Conservation (phyloP, 2,329 filamentous ascomycete genomes). For the Diaporthe ilicicola region DNA sequence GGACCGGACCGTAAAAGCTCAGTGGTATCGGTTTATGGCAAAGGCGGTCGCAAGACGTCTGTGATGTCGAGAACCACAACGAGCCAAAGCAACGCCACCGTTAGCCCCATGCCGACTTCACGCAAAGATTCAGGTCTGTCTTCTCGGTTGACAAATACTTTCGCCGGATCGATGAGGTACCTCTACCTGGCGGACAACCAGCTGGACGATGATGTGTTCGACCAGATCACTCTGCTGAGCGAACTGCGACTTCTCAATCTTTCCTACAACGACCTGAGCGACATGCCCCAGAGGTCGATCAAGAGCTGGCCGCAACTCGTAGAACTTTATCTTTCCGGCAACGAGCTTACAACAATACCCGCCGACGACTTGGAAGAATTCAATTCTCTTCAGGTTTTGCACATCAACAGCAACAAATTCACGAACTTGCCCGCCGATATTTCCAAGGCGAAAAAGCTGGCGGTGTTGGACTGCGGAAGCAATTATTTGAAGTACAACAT, state of each 20-base stretch:
- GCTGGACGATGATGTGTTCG: slow-evolving; percentile 93
- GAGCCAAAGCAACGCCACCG: slow-evolving; percentile 51
- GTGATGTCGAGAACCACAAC: slow-evolving; percentile 73
- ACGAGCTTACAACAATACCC: slow-evolving; percentile 89
- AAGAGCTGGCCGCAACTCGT: slow-evolving; percentile 89
- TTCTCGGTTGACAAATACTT: slow-evolving; percentile 82
- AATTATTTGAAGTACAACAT: slow-evolving; percentile 98
- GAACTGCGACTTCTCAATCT: slow-evolving; percentile 91
- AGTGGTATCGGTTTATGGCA: slow-evolving; percentile 80
- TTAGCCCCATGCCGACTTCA: slow-evolving; percentile 59
- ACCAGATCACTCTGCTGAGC: slow-evolving; percentile 82
- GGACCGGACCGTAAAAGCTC: slow-evolving; percentile 79
- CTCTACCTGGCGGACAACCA: slow-evolving; percentile 93
- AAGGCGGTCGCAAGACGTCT: slow-evolving; percentile 85
- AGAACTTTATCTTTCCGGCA: slow-evolving; percentile 94
- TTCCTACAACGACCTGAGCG: slow-evolving; percentile 93
- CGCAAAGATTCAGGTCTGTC: slow-evolving; percentile 93
- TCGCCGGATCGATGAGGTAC: slow-evolving; percentile 84
- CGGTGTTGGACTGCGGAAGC: slow-evolving; percentile 92
- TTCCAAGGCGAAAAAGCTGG: slow-evolving; percentile 90
- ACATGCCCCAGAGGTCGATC: slow-evolving; percentile 88
- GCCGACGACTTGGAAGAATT: slow-evolving; percentile 94
- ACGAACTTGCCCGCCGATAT: slow-evolving; percentile 95
- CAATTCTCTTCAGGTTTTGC: slow-evolving; percentile 85
- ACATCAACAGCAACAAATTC: slow-evolving; percentile 98